Evolutionary conservation across 2,329 filamentous ascomycete genomes (phyloP).

Genomic region (Plectosphaerella cucumerina): DNA sequence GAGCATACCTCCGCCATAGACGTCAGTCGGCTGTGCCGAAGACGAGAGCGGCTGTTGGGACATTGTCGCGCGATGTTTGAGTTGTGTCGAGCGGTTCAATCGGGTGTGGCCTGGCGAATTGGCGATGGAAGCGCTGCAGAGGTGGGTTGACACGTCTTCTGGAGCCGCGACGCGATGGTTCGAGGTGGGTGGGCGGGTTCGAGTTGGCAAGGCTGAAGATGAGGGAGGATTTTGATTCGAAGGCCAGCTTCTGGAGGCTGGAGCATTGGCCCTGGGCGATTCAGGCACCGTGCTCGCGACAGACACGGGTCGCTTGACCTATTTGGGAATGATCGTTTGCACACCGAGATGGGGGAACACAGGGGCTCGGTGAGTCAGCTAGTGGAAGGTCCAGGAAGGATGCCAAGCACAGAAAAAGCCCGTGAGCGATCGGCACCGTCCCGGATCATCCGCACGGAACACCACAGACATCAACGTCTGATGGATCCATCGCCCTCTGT

Average conservation of each 20-base stretch:
- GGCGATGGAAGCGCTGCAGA: conserved; percentile 5
- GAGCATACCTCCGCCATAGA: conserved; percentile 57
- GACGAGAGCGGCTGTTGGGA: conserved; percentile 52
- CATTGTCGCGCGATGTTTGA: conserved; percentile 32
- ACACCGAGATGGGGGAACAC: too few species aligned
- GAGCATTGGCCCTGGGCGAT: background rate
- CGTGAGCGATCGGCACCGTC: too few species aligned
- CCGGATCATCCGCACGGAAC: too few species aligned
- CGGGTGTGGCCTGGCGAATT: conserved; percentile 3
- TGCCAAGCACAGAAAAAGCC: too few species aligned
- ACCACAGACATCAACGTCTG: too few species aligned
- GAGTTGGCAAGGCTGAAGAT: conserved; percentile 13
- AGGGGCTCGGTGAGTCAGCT: too few species aligned
- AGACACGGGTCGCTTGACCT: too few species aligned
- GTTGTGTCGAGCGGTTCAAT: too few species aligned
- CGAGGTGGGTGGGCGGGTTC: background rate
- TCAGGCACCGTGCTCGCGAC: too few species aligned
- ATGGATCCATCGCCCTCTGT: too few species aligned
- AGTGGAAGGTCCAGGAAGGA: too few species aligned
- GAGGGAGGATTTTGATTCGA: background rate
- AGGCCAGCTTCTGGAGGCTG: background rate
- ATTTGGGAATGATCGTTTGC: too few species aligned
- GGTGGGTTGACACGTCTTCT: conserved; percentile 6
- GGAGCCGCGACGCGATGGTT: conserved; percentile 10
- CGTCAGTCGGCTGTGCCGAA: conserved; percentile 55